Conservation (phyloP, 768 basidiomycete species). For the Strobilomyces dryophilus region DNA sequence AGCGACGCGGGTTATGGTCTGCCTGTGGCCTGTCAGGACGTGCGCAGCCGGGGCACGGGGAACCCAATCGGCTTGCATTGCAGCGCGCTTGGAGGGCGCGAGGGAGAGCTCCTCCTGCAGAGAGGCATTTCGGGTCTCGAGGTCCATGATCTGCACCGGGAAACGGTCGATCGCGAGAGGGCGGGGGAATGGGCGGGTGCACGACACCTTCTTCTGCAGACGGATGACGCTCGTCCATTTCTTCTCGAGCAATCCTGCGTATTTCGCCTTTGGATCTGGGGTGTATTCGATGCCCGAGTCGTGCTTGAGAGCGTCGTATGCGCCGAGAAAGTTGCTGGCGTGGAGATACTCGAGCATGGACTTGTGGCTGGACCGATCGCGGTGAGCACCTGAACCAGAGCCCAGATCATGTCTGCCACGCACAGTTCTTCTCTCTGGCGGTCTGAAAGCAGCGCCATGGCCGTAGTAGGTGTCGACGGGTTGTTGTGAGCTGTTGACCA, state of each 20-base stretch:
- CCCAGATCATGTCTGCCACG: constrained; percentile 19
- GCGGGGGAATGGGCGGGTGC: constrained; percentile 5
- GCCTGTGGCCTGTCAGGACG: constrained; percentile 71
- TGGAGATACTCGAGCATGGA: constrained; percentile 78
- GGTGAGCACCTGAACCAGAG: constrained; percentile 6
- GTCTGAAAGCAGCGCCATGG: constrained; percentile 43
- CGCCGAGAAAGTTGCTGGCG: constrained; percentile 57
- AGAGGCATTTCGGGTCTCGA: constrained; percentile 79
- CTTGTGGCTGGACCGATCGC: constrained; percentile 54
- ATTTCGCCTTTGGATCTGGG: constrained; percentile 84
- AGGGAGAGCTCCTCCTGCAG: constrained; percentile 66
- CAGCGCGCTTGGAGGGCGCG: constrained; percentile 48
- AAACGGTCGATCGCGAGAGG: constrained; percentile 6
- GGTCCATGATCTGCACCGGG: constrained; percentile 79
- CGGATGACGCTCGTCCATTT: constrained; percentile 98
- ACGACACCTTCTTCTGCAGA: constrained; percentile 84
- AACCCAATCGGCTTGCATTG: constrained; percentile 78
- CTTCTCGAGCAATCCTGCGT: constrained; percentile 87
- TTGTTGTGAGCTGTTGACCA: constrained; percentile 31
- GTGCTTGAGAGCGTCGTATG: constrained; percentile 56
- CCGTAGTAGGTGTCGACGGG: neutral
- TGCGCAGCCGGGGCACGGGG: constrained; percentile 82
- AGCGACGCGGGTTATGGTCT: constrained; percentile 70
- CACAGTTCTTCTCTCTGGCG: constrained; percentile 46
- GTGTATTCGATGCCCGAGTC: constrained; percentile 58